Percentiles rank a stretch among this genome's conserved stretches.
Conservation (phyloP, 306 rosid species). For the Lotus japonicus region DNA sequence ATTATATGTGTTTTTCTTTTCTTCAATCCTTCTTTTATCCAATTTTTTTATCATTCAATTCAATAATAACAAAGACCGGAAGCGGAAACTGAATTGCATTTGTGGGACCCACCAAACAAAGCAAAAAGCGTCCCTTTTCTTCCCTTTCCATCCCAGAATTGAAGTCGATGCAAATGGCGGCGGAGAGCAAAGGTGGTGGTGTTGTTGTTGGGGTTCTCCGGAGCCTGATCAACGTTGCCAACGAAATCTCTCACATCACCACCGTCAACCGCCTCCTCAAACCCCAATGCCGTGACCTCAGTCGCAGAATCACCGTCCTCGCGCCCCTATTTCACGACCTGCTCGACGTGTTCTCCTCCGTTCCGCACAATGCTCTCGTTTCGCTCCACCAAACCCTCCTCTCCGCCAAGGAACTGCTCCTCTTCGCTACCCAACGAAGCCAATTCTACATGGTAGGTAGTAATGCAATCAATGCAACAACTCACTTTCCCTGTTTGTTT, state of each 20-base stretch:
- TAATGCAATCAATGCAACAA: too few species aligned
- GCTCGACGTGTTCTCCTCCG: neutral
- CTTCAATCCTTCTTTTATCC: too few species aligned
- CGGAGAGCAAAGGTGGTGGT: neutral
- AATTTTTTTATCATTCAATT: too few species aligned
- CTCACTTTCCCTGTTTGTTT: too few species aligned
- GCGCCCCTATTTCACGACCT: slow-evolving; percentile 25
- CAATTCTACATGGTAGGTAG: slow-evolving; percentile 31
- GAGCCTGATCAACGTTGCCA: neutral
- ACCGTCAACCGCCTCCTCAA: slow-evolving; percentile 17
- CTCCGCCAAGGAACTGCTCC: slow-evolving; percentile 24
- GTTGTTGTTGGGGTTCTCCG: neutral
- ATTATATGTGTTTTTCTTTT: too few species aligned
- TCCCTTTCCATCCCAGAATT: too few species aligned
- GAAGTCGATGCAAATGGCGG: neutral
- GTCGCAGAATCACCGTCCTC: slow-evolving; percentile 29
- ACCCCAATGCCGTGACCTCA: slow-evolving; percentile 28
- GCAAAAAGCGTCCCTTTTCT: too few species aligned
- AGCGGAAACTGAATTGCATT: too few species aligned
- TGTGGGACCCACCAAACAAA: too few species aligned
- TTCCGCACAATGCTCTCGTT: neutral
- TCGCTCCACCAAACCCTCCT: slow-evolving; percentile 7
- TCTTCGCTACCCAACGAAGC: slow-evolving; percentile 15
- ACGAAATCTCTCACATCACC: slow-evolving; percentile 18
- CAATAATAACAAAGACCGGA: too few species aligned